phyloP scores from a whole-genome alignment of 306 rosid species.

The Lupinus albus region DNA sequence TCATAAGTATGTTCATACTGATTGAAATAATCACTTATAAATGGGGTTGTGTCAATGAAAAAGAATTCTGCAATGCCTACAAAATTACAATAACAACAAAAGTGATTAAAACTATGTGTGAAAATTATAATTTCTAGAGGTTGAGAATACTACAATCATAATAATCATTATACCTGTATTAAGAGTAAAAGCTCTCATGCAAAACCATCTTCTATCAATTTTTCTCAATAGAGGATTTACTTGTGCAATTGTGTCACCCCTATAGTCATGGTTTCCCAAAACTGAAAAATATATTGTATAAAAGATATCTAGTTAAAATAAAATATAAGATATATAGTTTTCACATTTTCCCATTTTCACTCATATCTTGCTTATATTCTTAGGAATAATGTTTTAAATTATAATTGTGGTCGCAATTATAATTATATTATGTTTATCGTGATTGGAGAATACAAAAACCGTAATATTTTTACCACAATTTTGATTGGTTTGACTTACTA shows the following conservation, averaged over 20 bases:
- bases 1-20: slow-evolving; percentile 49
- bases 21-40: slow-evolving; percentile 52
- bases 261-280: slow-evolving; percentile 46
- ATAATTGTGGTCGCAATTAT: too few relatives aligned
- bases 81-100: too few relatives aligned
- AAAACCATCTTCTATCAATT: slow-evolving; percentile 63
- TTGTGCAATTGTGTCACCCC: slow-evolving; percentile 41
- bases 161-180: slow-evolving; percentile 43
- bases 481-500: slow-evolving; percentile 42
- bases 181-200: slow-evolving; percentile 57
- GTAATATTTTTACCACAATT: too few relatives aligned
- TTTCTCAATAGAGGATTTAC: slow-evolving; percentile 50
- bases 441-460: too few relatives aligned
- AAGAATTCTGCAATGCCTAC: slow-evolving; percentile 61
- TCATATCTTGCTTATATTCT: neutral
- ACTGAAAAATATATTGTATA: slow-evolving; percentile 26
- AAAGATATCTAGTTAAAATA: neutral
- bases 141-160: neutral
- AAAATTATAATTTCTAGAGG: too few relatives aligned
- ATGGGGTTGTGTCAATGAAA: slow-evolving; percentile 76
- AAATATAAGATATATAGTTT: neutral
- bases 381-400: too few relatives aligned
- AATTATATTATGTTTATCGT: too few relatives aligned
- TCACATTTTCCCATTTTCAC: neutral
- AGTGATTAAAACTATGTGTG: too few relatives aligned